Conservation (phyloP, 164 flowering plant species). For the Nymphaea thermarum region DNA sequence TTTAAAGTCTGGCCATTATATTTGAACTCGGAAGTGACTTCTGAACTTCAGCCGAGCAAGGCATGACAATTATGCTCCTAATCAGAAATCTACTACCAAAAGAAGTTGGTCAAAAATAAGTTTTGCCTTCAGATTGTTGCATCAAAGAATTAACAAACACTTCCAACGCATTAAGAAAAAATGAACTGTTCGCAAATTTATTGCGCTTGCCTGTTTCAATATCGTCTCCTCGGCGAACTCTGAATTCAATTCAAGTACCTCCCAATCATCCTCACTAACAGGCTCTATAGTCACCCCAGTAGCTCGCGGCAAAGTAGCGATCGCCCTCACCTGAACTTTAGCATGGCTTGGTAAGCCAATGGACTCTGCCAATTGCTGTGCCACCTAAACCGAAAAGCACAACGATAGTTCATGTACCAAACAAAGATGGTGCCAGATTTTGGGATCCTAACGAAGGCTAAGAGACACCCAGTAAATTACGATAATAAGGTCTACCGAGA, state of each 20-base stretch:
- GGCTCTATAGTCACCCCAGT: constrained; percentile 67
- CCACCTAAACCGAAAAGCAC: constrained; percentile 28
- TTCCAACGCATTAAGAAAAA: no score
- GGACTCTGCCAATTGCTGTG: constrained; percentile 67
- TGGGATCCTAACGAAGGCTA: background rate
- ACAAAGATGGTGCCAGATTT: background rate
- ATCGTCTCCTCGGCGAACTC: constrained; percentile 76
- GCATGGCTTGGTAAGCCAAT: constrained; percentile 41
- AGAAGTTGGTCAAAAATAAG: no score
- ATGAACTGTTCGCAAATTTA: no score
- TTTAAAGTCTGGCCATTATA: no score
- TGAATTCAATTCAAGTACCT: constrained; percentile 80
- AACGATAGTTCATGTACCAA: background rate
- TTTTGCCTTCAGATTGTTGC: no score
- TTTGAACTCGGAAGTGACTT: no score
- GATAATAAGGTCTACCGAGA: background rate
- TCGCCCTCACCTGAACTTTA: constrained; percentile 50
- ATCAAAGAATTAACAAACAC: no score
- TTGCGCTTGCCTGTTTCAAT: constrained; percentile 52
- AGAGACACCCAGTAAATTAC: no score
- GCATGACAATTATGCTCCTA: no score
- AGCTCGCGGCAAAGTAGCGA: constrained; percentile 64
- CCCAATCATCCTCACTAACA: constrained; percentile 91
- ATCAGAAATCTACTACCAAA: no score
- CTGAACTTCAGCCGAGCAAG: no score